Conservation (phyloP, 1,139 yeast genomes). For the Candida neerlandica region DNA sequence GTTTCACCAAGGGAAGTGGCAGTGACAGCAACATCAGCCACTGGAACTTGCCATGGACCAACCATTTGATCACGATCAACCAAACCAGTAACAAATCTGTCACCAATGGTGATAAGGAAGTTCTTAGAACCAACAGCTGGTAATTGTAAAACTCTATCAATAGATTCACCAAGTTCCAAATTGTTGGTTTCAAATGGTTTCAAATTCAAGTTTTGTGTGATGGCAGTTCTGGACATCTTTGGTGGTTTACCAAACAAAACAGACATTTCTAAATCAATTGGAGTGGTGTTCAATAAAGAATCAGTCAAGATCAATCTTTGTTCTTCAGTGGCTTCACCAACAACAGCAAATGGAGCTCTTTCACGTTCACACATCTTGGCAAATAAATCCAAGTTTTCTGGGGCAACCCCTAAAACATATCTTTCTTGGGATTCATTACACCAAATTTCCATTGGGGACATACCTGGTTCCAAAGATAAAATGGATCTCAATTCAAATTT, state of each 20-base stretch:
- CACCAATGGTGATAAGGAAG: slow-evolving; percentile 95
- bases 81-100: slow-evolving; percentile 93
- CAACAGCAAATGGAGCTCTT: slow-evolving; percentile 95
- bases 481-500: slow-evolving; percentile 88
- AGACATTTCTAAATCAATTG: slow-evolving; percentile 96
- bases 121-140: slow-evolving; percentile 97
- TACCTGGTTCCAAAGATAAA: slow-evolving; percentile 91
- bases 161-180: slow-evolving; percentile 59
- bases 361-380: slow-evolving; percentile 87
- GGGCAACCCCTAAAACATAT: slow-evolving; percentile 90
- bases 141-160: slow-evolving; percentile 79
- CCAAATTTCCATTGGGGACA: slow-evolving; percentile 99
- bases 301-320: slow-evolving; percentile 83
- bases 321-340: slow-evolving; percentile 90
- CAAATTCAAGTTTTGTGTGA: slow-evolving; percentile 62
- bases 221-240: slow-evolving; percentile 82
- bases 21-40: slow-evolving; percentile 98
- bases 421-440: slow-evolving; percentile 99
- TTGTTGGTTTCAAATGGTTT: slow-evolving; percentile 41
- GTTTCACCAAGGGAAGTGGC: slow-evolving; percentile 83
- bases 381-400: slow-evolving; percentile 72
- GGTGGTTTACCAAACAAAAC: slow-evolving; percentile 98
- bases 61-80: slow-evolving; percentile 98
- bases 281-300: slow-evolving; percentile 70
- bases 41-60: slow-evolving; percentile 99